A percentile compares a stretch with the other conserved stretches of the same genome.
phyloP scores from a whole-genome alignment of 352 stramenopile species.

The Elongisporangium prolatum region DNA sequence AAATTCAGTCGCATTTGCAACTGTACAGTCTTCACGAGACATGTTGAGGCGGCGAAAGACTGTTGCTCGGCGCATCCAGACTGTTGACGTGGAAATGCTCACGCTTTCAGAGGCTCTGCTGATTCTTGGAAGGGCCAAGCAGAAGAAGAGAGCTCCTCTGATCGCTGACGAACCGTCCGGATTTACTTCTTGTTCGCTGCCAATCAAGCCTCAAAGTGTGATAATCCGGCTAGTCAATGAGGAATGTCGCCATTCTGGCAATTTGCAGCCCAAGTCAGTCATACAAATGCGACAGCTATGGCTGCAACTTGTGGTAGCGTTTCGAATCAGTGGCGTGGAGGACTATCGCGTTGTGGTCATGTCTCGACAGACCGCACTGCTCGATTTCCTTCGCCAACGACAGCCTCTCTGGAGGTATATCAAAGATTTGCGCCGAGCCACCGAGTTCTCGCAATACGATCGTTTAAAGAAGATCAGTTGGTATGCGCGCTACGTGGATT shows the following conservation, averaged over 20 bases:
- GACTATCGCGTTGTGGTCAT: constrained; percentile 22
- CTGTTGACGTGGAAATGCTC: constrained; percentile 4
- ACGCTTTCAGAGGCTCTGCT: constrained; percentile 11
- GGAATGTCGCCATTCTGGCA: constrained; percentile 1
- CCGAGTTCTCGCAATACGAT: constrained; percentile 9
- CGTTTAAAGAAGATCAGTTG: constrained; percentile 17
- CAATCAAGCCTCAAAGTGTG: constrained; percentile 1
- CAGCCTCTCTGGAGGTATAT: constrained; percentile 28
- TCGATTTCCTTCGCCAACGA: constrained; percentile 19
- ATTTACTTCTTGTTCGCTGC: not conserved
- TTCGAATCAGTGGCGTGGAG: constrained; percentile 21
- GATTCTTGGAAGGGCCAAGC: not conserved
- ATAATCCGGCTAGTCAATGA: constrained; percentile 12
- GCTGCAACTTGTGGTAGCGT: constrained; percentile 19
- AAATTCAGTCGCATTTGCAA: not conserved
- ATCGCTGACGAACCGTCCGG: not conserved
- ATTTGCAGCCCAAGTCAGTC: constrained; percentile 2
- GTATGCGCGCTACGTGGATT: constrained; percentile 21
- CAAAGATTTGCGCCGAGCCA: constrained; percentile 27
- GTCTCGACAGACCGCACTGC: constrained; percentile 14
- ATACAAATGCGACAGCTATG: constrained; percentile 15
- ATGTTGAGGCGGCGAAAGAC: not conserved
- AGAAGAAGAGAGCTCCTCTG: not conserved
- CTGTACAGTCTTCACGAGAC: not conserved
- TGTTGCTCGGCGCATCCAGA: constrained; percentile 5